Evolutionary conservation across 2,329 filamentous ascomycete species (phyloP).

Genomic region (Penicillium aurantiogriseum): DNA sequence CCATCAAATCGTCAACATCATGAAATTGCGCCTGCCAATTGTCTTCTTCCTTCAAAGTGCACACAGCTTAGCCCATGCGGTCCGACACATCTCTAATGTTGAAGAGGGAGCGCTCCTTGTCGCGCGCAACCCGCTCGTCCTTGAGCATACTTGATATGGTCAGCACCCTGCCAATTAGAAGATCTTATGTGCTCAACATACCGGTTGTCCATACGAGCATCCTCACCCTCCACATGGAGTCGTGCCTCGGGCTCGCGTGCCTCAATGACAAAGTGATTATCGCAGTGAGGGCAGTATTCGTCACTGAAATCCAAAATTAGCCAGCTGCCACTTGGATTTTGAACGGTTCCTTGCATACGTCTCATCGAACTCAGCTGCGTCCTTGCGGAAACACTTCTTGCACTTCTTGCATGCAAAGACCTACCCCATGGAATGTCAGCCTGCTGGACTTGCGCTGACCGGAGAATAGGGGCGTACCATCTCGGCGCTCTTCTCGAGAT

Average conservation of each 20-base stretch:
- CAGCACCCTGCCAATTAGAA: constrained; percentile 7
- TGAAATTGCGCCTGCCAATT: constrained; percentile 16
- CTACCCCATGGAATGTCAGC: constrained; percentile 38
- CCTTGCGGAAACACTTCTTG: constrained; percentile 96
- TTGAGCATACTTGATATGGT: constrained; percentile 68
- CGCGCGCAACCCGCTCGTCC: constrained; percentile 72
- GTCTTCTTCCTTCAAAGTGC: neutral
- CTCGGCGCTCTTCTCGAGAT: constrained; percentile 73
- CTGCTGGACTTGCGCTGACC: neutral
- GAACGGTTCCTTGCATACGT: constrained; percentile 42
- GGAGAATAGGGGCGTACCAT: constrained; percentile 56
- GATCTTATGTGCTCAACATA: constrained; percentile 25
- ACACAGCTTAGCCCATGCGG: constrained; percentile 63
- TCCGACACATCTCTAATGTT: constrained; percentile 73
- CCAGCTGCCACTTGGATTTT: neutral
- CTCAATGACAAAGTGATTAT: constrained; percentile 96
- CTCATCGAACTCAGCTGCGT: constrained; percentile 88
- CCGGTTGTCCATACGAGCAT: constrained; percentile 77
- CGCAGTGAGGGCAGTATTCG: constrained; percentile 98
- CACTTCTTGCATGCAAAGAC: constrained; percentile 96
- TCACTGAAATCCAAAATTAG: constrained; percentile 54
- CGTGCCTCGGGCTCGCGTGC: constrained; percentile 79
- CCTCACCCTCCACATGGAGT: constrained; percentile 85
- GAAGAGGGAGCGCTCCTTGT: constrained; percentile 66
- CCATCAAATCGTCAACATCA: constrained; percentile 34